Conservation (phyloP, 306 rosid species). For the Prunus davidiana region DNA sequence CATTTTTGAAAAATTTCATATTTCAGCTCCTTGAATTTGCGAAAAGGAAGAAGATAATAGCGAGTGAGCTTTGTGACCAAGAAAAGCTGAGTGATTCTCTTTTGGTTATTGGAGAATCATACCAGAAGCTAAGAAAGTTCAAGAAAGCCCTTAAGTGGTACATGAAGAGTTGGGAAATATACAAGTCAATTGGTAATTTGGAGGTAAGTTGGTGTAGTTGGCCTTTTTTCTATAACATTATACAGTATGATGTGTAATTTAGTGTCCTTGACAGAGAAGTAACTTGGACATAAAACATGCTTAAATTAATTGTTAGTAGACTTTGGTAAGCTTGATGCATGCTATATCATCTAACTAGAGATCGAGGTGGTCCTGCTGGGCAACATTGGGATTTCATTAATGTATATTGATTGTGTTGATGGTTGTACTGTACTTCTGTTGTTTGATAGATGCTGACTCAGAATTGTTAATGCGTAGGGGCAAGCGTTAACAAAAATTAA, state of each 20-base stretch:
- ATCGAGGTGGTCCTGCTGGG: slow-evolving; percentile 5
- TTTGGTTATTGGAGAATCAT: slow-evolving; percentile 73
- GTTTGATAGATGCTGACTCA: slow-evolving; percentile 29
- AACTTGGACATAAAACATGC: background rate
- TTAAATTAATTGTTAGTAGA: background rate
- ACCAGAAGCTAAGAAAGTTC: slow-evolving; percentile 70
- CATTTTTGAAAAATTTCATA: slow-evolving; percentile 24
- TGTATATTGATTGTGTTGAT: slow-evolving; percentile 9
- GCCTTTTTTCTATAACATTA: slow-evolving; percentile 16
- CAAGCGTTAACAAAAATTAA: slow-evolving; percentile 69
- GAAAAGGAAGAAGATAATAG: slow-evolving; percentile 68
- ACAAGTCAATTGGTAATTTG: slow-evolving; percentile 61
- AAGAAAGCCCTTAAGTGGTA: slow-evolving; percentile 75
- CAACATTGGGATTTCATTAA: slow-evolving; percentile 13
- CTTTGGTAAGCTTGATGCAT: background rate
- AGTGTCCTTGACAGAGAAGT: background rate
- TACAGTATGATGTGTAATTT: background rate
- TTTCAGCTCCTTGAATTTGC: slow-evolving; percentile 68
- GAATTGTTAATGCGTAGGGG: slow-evolving; percentile 49
- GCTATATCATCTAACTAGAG: slow-evolving; percentile 9
- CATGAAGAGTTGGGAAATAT: slow-evolving; percentile 71
- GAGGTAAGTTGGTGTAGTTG: slow-evolving; percentile 54
- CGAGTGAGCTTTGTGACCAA: slow-evolving; percentile 66
- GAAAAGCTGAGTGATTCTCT: slow-evolving; percentile 73
- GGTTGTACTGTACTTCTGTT: slow-evolving; percentile 5